Evolutionary conservation across 1,284 basidiomycete genomes (phyloP).

Genomic region (Vanrija pseudolonga): DNA sequence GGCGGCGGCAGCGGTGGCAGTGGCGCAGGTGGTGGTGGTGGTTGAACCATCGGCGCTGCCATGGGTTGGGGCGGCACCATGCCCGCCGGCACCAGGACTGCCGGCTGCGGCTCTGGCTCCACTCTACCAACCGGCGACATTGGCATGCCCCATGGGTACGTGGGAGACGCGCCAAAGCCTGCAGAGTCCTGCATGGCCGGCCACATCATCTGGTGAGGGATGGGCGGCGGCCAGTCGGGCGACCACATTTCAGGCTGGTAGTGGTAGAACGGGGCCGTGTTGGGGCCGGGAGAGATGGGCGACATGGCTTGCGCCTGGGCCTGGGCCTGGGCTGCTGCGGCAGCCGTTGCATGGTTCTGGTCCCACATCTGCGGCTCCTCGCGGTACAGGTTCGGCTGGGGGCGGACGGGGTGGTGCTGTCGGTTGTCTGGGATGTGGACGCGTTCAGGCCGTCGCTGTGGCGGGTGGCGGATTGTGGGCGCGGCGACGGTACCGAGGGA

Average conservation of each 20-base stretch:
- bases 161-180: not conserved
- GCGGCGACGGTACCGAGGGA: no score
- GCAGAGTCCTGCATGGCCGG: not conserved
- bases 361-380: no score
- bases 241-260: not conserved
- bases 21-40: not conserved
- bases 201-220: not conserved
- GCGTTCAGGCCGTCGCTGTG: no score
- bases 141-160: constrained; percentile 42
- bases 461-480: no score
- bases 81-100: no score
- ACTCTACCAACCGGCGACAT: constrained; percentile 24
- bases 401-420: no score
- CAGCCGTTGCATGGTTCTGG: constrained; percentile 2
- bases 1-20: not conserved
- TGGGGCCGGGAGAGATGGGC: not conserved
- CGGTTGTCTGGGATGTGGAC: no score
- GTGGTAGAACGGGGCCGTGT: not conserved
- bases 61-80: not conserved
- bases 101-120: constrained; percentile 4
- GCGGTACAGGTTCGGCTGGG: no score
- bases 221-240: not conserved
- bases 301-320: not conserved
- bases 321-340: not conserved
- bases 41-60: not conserved